Conservation (phyloP, 164 flowering plant genomes). For the Cinnamomum micranthum region DNA sequence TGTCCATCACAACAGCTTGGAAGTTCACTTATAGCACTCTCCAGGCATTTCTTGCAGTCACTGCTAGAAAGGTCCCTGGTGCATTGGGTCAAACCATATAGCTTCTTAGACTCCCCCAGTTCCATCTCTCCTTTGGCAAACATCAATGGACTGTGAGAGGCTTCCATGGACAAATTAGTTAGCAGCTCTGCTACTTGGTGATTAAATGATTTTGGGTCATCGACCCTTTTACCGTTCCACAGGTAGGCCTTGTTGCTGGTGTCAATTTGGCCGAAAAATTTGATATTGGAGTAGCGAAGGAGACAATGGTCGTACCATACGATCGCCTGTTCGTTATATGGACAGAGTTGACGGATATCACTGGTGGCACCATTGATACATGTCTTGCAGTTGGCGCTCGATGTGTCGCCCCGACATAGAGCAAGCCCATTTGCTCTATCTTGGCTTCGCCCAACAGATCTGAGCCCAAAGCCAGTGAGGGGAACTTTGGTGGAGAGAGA, state of each 20-base stretch:
- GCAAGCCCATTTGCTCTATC: conserved; percentile 22
- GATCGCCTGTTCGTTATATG: conserved; percentile 21
- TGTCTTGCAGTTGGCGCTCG: conserved; percentile 24
- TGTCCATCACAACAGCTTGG: conserved; percentile 45
- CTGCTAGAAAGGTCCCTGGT: conserved; percentile 34
- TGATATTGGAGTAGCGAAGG: conserved; percentile 30
- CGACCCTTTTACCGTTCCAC: conserved; percentile 23
- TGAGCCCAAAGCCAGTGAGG: conserved; percentile 21
- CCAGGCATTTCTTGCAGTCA: conserved; percentile 42
- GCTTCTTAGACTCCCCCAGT: conserved; percentile 14
- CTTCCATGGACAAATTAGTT: conserved; percentile 19
- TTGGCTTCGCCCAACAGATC: conserved; percentile 5
- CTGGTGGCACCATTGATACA: conserved; percentile 28
- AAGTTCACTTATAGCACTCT: conserved; percentile 26
- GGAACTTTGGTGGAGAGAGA: conserved; percentile 29
- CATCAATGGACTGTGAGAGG: conserved; percentile 1
- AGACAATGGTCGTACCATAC: conserved; percentile 46
- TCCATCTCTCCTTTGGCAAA: conserved; percentile 29
- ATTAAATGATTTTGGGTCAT: conserved; percentile 25
- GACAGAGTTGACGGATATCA: conserved; percentile 31
- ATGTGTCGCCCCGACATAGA: conserved; percentile 48
- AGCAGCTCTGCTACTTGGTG: conserved; percentile 17
- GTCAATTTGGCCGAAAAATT: conserved; percentile 37
- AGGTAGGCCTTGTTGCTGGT: background rate
- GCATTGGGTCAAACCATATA: conserved; percentile 47